Conservation (phyloP, 2,329 filamentous ascomycete species). For the Fusarium coffeatum region DNA sequence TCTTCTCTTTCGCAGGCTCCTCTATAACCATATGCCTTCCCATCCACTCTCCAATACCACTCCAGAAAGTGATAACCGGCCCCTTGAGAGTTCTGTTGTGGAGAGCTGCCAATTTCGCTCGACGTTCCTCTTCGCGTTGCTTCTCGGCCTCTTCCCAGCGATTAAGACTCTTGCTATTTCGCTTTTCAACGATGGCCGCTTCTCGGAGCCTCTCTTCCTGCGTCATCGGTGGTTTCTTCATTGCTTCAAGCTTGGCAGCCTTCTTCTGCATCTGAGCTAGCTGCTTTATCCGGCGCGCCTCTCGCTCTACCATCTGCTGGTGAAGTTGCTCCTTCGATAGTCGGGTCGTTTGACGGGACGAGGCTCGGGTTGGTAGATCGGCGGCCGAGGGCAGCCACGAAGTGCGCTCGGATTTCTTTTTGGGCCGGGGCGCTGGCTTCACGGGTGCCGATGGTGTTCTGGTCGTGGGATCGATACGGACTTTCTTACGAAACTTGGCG, state of each 20-base stretch:
- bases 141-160: slow-evolving; percentile 95
- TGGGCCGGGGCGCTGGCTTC: slow-evolving; percentile 61
- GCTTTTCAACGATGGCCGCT: slow-evolving; percentile 83
- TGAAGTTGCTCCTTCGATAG: slow-evolving; percentile 72
- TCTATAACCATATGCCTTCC: slow-evolving; percentile 74
- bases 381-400: slow-evolving; percentile 68
- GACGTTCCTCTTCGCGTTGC: slow-evolving; percentile 84
- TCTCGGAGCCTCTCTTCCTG: slow-evolving; percentile 87
- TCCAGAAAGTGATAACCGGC: slow-evolving; percentile 92
- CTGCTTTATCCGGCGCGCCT: slow-evolving; percentile 76
- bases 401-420: slow-evolving; percentile 70
- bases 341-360: slow-evolving; percentile 67
- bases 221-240: slow-evolving; percentile 84
- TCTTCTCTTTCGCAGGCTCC: slow-evolving; percentile 70
- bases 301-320: slow-evolving; percentile 78
- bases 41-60: slow-evolving; percentile 86
- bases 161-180: slow-evolving; percentile 90
- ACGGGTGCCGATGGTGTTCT: slow-evolving; percentile 52
- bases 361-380: slow-evolving; percentile 69
- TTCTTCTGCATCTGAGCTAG: slow-evolving; percentile 74
- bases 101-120: slow-evolving; percentile 85
- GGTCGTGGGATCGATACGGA: slow-evolving; percentile 72
- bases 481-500: slow-evolving; percentile 77
- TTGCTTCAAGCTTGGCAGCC: slow-evolving; percentile 76
- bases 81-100: slow-evolving; percentile 89